Conservation (phyloP, 176 grass and related monocot genomes). For the Zea luxurians region DNA sequence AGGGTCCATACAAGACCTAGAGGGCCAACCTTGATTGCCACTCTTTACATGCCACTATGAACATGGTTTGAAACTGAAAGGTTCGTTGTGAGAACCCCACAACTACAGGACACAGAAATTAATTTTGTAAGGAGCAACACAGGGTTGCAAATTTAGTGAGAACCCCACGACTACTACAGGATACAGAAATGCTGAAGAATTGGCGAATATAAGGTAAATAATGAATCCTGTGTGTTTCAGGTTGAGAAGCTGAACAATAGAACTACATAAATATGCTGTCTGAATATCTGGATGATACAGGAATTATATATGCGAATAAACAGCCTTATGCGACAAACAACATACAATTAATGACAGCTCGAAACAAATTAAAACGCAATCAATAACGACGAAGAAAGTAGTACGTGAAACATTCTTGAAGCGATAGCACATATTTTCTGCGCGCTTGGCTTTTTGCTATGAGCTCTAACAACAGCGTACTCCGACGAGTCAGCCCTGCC, state of each 20-base stretch:
- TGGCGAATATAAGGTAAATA: not conserved
- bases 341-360: not conserved
- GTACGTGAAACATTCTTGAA: slow-evolving; percentile 9
- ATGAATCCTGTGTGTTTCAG: not conserved
- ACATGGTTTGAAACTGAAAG: too few relatives aligned
- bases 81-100: too few relatives aligned
- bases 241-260: not conserved
- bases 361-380: not conserved
- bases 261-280: not conserved
- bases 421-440: slow-evolving; percentile 37
- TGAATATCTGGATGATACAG: not conserved
- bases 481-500: slow-evolving; percentile 15
- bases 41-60: too few relatives aligned
- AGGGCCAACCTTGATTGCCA: too few relatives aligned
- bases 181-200: not conserved
- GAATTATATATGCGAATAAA: not conserved
- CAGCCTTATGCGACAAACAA: not conserved
- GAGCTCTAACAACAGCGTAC: slow-evolving; percentile 36
- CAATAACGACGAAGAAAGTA: not conserved
- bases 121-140: not conserved
- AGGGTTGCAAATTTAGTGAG: not conserved
- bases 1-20: too few relatives aligned
- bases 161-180: not conserved
- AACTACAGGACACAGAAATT: not conserved
- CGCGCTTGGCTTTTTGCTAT: slow-evolving; percentile 52